Evolutionary conservation across 179 eudicot genomes (phyloP).

Genomic region (Corrigiola litoralis): DNA sequence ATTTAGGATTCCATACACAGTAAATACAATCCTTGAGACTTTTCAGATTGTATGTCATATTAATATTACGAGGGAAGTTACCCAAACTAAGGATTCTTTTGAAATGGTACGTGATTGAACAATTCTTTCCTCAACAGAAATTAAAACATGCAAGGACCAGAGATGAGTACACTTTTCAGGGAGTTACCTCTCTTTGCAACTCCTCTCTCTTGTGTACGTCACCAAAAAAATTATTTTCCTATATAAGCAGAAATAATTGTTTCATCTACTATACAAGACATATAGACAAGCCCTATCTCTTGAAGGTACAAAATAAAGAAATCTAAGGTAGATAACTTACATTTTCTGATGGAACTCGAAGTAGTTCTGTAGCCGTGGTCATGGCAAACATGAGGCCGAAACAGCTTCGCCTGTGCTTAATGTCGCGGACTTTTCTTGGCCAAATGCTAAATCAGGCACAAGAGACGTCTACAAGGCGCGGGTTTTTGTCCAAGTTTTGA

Average conservation of each 20-base stretch:
- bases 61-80: no score
- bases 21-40: no score
- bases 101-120: no score
- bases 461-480: neutral
- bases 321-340: neutral
- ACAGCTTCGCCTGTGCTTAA: neutral
- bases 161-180: neutral
- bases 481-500: no score
- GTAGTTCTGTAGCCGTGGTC: slow-evolving; percentile 1
- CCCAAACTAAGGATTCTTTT: no score
- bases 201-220: slow-evolving; percentile 59
- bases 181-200: slow-evolving; percentile 72
- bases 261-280: neutral
- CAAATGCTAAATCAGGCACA: neutral
- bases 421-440: neutral
- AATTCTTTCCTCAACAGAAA: neutral
- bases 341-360: neutral
- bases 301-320: neutral
- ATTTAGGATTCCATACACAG: no score
- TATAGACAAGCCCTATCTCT: neutral
- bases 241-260: neutral
- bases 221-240: slow-evolving; percentile 32
- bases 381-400: neutral
- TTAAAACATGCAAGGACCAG: neutral
- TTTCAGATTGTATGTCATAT: no score